Percentiles rank a stretch among this genome's conserved stretches.
Evolutionary conservation across 2,329 filamentous ascomycete genomes (phyloP).

Genomic region (Bimuria novae-zelandiae): DNA sequence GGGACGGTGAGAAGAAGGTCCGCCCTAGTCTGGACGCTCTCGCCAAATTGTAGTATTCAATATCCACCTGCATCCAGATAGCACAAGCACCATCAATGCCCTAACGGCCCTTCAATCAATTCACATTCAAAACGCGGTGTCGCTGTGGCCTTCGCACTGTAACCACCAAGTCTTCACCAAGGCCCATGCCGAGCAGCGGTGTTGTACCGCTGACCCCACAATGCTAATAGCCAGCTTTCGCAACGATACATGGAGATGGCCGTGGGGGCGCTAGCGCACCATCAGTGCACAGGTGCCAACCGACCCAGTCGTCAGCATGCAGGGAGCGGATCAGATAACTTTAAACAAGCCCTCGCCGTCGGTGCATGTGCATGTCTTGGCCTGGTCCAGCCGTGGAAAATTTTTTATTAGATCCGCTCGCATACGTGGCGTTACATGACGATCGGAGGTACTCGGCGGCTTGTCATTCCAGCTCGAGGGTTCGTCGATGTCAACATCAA

Average conservation of each 20-base stretch:
- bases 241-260: neutral
- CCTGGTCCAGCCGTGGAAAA: conserved; percentile 9
- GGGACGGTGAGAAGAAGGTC: conserved; percentile 44
- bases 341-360: conserved; percentile 26
- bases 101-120: too few relatives aligned
- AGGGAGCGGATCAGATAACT: conserved; percentile 42
- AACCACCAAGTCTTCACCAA: too few relatives aligned
- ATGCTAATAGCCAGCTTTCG: conserved; percentile 6
- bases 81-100: too few relatives aligned
- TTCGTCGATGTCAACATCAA: neutral
- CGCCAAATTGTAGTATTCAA: conserved; percentile 33
- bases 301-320: conserved; percentile 13
- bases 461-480: neutral
- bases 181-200: neutral
- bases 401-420: conserved; percentile 24
- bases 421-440: neutral
- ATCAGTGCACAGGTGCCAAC: too few relatives aligned
- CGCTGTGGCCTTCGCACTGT: too few relatives aligned
- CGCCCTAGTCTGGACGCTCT: conserved; percentile 40
- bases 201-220: neutral
- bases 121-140: neutral
- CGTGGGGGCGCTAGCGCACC: too few relatives aligned
- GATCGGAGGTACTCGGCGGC: neutral
- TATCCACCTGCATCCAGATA: too few relatives aligned
- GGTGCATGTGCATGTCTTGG: conserved; percentile 6